Conservation (phyloP, 805 yeast genomes). For the Candida manassasensis region DNA sequence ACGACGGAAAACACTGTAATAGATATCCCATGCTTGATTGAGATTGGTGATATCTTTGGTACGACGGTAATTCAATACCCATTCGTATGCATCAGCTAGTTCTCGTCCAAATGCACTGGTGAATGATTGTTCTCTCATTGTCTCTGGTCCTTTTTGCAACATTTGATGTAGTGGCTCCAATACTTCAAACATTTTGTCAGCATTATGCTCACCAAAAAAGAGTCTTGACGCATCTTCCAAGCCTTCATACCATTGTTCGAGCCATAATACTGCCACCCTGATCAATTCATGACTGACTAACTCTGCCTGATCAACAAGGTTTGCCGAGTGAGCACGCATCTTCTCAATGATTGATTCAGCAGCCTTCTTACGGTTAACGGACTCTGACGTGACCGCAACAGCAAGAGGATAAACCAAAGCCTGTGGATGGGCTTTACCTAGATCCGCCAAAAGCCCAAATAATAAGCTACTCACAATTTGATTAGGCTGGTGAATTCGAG, state of each 20-base stretch:
- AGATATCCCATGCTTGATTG: conserved; percentile 97
- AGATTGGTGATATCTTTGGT: conserved; percentile 83
- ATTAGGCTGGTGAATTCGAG: conserved; percentile 94
- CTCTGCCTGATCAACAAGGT: conserved; percentile 86
- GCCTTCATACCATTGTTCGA: conserved; percentile 97
- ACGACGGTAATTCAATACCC: conserved; percentile 82
- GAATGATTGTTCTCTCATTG: conserved; percentile 88
- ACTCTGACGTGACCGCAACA: conserved; percentile 93
- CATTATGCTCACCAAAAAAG: conserved; percentile 90
- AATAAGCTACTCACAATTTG: conserved; percentile 76
- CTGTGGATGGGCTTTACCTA: conserved; percentile 96
- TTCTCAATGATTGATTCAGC: conserved; percentile 88
- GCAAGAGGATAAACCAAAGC: conserved; percentile 93
- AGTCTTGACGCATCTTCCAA: conserved; percentile 93
- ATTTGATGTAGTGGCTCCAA: conserved; percentile 84
- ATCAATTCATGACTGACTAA: conserved; percentile 90
- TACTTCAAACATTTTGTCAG: conserved; percentile 90
- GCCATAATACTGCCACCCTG: conserved; percentile 94
- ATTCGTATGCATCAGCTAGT: conserved; percentile 84
- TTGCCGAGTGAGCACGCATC: conserved; percentile 83
- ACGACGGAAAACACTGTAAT: conserved; percentile 87
- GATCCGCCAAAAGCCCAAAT: conserved; percentile 72
- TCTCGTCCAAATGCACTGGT: conserved; percentile 93
- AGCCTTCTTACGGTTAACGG: conserved; percentile 83
- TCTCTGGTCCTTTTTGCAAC: conserved; percentile 84